Conservation (phyloP, 2,329 filamentous ascomycete species). For the Aspergillus luchuensis region DNA sequence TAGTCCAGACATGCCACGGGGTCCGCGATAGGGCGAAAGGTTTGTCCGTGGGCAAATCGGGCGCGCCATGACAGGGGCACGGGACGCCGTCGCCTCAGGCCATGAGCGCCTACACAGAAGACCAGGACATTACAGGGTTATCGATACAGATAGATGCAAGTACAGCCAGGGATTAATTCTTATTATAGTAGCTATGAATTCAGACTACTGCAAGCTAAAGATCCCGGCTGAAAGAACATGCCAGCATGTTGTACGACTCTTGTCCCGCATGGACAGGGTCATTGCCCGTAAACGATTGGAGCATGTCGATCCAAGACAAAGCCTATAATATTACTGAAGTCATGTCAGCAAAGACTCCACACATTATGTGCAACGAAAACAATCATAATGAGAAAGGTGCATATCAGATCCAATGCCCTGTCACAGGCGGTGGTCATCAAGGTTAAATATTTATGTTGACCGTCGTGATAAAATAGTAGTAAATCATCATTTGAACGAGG, state of each 20-base stretch:
- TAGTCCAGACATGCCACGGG: slow-evolving; percentile 12
- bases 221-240: not conserved
- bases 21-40: not conserved
- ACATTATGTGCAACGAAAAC: not conserved
- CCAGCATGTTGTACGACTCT: slow-evolving; percentile 1
- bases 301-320: not conserved
- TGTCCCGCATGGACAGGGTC: not conserved
- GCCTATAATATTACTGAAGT: not conserved
- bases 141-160: not conserved
- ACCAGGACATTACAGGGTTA: not conserved
- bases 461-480: slow-evolving; percentile 72
- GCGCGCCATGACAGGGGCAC: not conserved
- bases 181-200: slow-evolving; percentile 13
- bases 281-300: not conserved
- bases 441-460: slow-evolving; percentile 72
- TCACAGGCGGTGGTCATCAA: slow-evolving; percentile 81
- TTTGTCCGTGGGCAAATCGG: not conserved
- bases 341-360: slow-evolving; percentile 18
- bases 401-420: slow-evolving; percentile 57
- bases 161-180: not conserved
- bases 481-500: slow-evolving; percentile 64
- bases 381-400: slow-evolving; percentile 5
- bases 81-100: not conserved
- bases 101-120: not conserved
- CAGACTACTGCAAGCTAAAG: slow-evolving; percentile 23